phyloP scores from a whole-genome alignment of 768 basidiomycete genomes.

The Tephrocybe sp. region DNA sequence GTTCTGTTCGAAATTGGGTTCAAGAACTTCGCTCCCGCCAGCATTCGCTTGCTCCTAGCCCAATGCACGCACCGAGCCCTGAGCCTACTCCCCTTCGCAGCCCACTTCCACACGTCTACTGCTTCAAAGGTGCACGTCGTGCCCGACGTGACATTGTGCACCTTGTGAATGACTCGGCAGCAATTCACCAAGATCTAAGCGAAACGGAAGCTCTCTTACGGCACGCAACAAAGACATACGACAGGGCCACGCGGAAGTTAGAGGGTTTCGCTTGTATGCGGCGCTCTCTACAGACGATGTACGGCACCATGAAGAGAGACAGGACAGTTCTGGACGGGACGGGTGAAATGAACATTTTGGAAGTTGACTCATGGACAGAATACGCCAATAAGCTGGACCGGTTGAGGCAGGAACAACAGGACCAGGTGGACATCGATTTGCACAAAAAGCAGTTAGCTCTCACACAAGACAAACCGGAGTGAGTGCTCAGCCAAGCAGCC shows the following conservation, averaged over 20 bases:
- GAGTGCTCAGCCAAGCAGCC: too few relatives aligned
- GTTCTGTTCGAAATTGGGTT: neutral
- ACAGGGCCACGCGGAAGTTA: conserved; percentile 7
- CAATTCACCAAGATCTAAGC: conserved; percentile 17
- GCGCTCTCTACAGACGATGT: conserved; percentile 12
- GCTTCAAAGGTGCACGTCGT: conserved; percentile 20
- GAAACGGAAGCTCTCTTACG: conserved; percentile 16
- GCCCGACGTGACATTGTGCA: conserved; percentile 17
- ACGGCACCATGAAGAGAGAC: conserved; percentile 24
- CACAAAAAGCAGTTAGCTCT: neutral
- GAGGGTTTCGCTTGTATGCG: conserved; percentile 19
- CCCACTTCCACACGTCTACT: conserved; percentile 8
- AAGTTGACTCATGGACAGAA: conserved; percentile 10
- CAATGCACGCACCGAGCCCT: neutral
- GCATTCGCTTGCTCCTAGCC: neutral
- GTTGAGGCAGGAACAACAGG: conserved; percentile 6
- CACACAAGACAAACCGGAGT: too few relatives aligned
- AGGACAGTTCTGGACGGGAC: conserved; percentile 31
- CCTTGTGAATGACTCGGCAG: conserved; percentile 12
- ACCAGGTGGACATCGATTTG: neutral
- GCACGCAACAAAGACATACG: conserved; percentile 4
- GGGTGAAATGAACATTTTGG: conserved; percentile 15
- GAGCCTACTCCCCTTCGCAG: neutral
- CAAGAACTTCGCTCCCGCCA: neutral
- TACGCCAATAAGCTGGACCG: conserved; percentile 9